Evolutionary conservation across 2,329 filamentous ascomycete genomes (phyloP), one percentile per base, ranked within the genome.

Genomic region (Orbilia brochopaga): DNA sequence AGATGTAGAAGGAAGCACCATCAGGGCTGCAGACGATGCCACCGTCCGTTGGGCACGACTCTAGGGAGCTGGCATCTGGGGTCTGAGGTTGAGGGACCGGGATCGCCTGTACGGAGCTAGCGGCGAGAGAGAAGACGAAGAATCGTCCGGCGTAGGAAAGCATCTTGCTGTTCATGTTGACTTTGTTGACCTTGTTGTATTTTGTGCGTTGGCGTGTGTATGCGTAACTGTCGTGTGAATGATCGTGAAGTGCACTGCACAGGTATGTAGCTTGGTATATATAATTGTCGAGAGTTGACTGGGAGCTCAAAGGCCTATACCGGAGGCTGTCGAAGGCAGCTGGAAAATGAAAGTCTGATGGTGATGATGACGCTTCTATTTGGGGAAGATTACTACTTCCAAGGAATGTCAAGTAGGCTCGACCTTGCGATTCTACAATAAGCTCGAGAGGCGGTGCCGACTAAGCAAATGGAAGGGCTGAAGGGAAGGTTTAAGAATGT

Each of bases 171-270:
- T 44, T 23, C 23, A 8, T 48, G 44, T 44, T 56, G 40, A 42
- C 46, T 48, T 63, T 32, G 42, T 44, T 42, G 27, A 32, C 32
- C 21, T 10, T 58, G 48, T 52, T 52, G 60, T 60, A 62, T 46
- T 53, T 53, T 30, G n/a, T 50, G 21, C 21, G 30, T 35, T 32
- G 51, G 53, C 6, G 51, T 17, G 40, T 19, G 35, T 65, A 24
- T 21, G 32, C 30, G 30, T 40, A n/a, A 46, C 5, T 55, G 60
- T 19, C 51, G 6, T 54, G 21, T 13, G 17, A 52, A 64, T 7
- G 60, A 57, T 70, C 54, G 58, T 70, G 54, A 55, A 55, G 59
- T 72, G 67, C 60, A 46, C 67, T 56, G 67, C 67, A 72, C 67
- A 27, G 42, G 44, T n/a, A n/a, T n/a, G n/a, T 32, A 62, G 30